Evolutionary conservation across 495 filamentous ascomycete species (phyloP), one percentile per base, ranked within the genome.

Genomic region (Aspergillus ostianus): DNA sequence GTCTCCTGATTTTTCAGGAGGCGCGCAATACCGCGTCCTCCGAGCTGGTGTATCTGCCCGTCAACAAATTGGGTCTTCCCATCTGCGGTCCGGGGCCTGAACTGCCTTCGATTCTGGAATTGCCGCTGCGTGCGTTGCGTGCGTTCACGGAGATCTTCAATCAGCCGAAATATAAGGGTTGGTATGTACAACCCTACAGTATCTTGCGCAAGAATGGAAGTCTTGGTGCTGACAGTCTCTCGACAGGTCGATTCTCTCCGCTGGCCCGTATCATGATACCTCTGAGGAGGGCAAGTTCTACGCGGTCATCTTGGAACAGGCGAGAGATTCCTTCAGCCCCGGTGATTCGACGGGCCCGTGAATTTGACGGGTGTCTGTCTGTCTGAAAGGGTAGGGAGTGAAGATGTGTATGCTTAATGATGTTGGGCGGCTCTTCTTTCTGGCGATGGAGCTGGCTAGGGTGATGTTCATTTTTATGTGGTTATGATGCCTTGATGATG

Each of bases 91-190:
- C 67, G 5, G 74, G 70, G 0, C 75, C 74, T 1, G 72, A 73
- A n/a, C 50, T 73, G 8, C 75, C 69, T 6, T 74, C 71, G 18
- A 73, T 79, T 9, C 51, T 77, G 48, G 68, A 76, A n/a, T 50
- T 79, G 51, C 76, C 76, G 27, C 57, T 79, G 57, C 64, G 70
- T 9, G 71, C 71, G 32, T 44, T 79, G 61, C 68, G 60, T 47
- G 71, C 68, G 10, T 79, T 79, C 65, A 79, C 76, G 27, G 76
- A 77, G 18, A 73, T 77, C 56, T 79, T 79, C 30, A 79, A 79
- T 67, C 68, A 70, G 55, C 71, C 71, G 2, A 77, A 72, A 61
- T 79, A 77, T 68, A 77, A 77, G 61, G 75, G 75, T 20, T 79
- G 76, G 76, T 79, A 67, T 36, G 75, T 75, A 9, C 51, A 4